Conservation (phyloP, 768 basidiomycete species). For the Suillus ampliporus region DNA sequence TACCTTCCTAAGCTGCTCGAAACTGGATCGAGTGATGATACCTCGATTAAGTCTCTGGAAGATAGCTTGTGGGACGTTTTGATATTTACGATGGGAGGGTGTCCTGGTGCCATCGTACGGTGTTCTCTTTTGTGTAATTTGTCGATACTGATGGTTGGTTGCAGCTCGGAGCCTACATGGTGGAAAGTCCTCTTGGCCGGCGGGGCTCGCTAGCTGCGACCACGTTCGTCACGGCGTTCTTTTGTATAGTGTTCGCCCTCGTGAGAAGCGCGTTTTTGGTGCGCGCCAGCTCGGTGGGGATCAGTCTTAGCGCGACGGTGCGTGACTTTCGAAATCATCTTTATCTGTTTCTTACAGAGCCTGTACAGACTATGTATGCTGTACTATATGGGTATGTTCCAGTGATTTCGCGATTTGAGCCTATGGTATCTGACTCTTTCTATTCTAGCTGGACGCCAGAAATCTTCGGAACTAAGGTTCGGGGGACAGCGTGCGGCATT, state of each 20-base stretch:
- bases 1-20: slow-evolving; percentile 89
- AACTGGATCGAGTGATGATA: slow-evolving; percentile 36
- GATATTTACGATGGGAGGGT: slow-evolving; percentile 83
- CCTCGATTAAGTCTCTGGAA: slow-evolving; percentile 52
- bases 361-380: slow-evolving; percentile 76
- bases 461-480: slow-evolving; percentile 83
- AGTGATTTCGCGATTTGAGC: not conserved
- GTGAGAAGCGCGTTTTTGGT: slow-evolving; percentile 63
- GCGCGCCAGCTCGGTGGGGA: slow-evolving; percentile 72
- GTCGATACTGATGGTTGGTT: not conserved
- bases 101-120: slow-evolving; percentile 84
- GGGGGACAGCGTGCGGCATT: slow-evolving; percentile 88
- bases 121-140: slow-evolving; percentile 29
- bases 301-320: slow-evolving; percentile 74
- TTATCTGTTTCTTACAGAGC: not conserved
- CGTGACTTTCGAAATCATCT: slow-evolving; percentile 10
- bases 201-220: slow-evolving; percentile 75
- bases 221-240: slow-evolving; percentile 76
- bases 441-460: slow-evolving; percentile 77
- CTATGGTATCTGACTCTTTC: slow-evolving; percentile 13
- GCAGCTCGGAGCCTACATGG: slow-evolving; percentile 85
- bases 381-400: slow-evolving; percentile 68
- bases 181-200: slow-evolving; percentile 72
- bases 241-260: slow-evolving; percentile 71
- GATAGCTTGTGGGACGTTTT: slow-evolving; percentile 85